phyloP scores from a whole-genome alignment of 2,329 filamentous ascomycete genomes.

The Paecilomyces formosus region DNA sequence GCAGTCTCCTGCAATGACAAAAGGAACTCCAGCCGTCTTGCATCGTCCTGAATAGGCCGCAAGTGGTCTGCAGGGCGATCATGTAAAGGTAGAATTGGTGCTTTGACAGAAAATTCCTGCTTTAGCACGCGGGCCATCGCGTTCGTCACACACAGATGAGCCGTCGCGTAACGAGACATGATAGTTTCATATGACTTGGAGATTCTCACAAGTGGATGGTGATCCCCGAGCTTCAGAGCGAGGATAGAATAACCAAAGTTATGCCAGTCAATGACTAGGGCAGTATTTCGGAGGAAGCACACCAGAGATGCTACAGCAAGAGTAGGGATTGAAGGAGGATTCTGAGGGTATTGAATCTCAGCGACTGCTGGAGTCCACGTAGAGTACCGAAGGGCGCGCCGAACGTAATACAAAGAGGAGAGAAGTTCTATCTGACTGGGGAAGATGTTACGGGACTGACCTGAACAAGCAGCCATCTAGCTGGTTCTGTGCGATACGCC shows the following conservation, averaged over 20 bases:
- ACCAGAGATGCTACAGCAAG: constrained; percentile 67
- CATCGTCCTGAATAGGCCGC: constrained; percentile 53
- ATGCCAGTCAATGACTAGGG: constrained; percentile 92
- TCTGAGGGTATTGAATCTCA: constrained; percentile 44
- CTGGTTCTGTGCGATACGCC: constrained; percentile 64
- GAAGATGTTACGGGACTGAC: constrained; percentile 31
- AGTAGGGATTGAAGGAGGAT: constrained; percentile 90
- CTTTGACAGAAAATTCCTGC: constrained; percentile 56
- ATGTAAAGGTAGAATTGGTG: constrained; percentile 65
- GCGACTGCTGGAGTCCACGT: neutral
- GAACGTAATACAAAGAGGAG: neutral
- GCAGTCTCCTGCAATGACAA: constrained; percentile 57
- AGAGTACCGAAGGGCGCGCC: neutral
- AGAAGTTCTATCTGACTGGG: neutral
- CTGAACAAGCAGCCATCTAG: constrained; percentile 80
- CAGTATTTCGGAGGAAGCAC: constrained; percentile 69
- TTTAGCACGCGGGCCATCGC: constrained; percentile 75
- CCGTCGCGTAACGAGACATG: constrained; percentile 60
- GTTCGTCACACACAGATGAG: constrained; percentile 80
- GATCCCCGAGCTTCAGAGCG: constrained; percentile 53
- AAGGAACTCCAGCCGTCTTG: constrained; percentile 54
- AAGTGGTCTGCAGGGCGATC: constrained; percentile 82
- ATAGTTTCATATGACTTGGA: constrained; percentile 70
- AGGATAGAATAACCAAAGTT: constrained; percentile 97
- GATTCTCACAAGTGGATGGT: constrained; percentile 68